phyloP scores from a whole-genome alignment of 495 filamentous ascomycete species.

The Stereocaulon alpinum region DNA sequence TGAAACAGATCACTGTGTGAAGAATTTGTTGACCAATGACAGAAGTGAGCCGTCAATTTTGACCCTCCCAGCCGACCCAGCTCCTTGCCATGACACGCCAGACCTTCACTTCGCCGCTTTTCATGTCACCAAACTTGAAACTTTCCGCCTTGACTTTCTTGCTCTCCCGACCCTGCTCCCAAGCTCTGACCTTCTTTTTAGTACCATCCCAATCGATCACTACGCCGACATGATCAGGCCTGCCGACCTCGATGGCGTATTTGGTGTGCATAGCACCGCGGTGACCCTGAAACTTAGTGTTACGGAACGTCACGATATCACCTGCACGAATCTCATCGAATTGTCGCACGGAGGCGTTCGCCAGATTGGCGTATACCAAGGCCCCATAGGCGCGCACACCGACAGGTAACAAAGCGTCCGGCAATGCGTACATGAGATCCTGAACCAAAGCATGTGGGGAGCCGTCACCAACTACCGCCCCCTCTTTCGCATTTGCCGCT shows the following conservation, averaged over 20 bases:
- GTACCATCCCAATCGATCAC: slow-evolving; percentile 98
- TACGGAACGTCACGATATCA: slow-evolving; percentile 87
- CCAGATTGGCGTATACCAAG: slow-evolving; percentile 84
- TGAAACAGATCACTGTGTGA: not conserved
- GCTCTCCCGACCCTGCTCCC: slow-evolving; percentile 91
- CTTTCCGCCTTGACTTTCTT: slow-evolving; percentile 91
- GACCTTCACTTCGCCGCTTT: slow-evolving; percentile 92
- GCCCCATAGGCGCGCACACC: slow-evolving; percentile 84
- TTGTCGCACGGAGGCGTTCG: slow-evolving; percentile 80
- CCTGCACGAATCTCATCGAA: slow-evolving; percentile 91
- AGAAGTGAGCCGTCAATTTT: slow-evolving; percentile 9
- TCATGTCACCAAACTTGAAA: slow-evolving; percentile 83
- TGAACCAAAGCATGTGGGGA: slow-evolving; percentile 63
- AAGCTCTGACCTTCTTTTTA: slow-evolving; percentile 92
- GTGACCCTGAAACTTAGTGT: slow-evolving; percentile 92
- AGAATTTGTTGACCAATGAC: not conserved
- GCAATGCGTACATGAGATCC: slow-evolving; percentile 64
- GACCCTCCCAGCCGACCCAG: slow-evolving; percentile 80
- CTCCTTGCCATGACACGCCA: slow-evolving; percentile 89
- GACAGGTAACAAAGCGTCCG: slow-evolving; percentile 66
- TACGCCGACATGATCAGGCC: slow-evolving; percentile 87
- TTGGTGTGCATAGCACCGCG: slow-evolving; percentile 91
- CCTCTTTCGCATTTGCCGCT: slow-evolving; percentile 56
- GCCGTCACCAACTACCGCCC: slow-evolving; percentile 74
- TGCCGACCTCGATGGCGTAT: slow-evolving; percentile 80